phyloP scores from a whole-genome alignment of 1,284 basidiomycete species.

The Rhodotorula sp. region DNA sequence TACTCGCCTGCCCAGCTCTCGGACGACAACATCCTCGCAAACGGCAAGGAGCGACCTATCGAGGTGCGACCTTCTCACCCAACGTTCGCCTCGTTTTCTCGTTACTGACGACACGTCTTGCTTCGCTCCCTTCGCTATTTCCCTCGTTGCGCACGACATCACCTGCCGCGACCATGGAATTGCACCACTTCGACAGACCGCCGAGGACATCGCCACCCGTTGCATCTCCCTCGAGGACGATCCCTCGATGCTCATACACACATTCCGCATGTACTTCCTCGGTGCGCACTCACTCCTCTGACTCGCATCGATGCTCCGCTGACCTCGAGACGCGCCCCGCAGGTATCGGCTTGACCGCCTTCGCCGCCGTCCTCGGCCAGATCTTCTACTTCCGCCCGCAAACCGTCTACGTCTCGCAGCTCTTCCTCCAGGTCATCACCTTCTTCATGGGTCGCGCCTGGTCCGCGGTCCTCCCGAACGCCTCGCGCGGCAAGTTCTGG shows the following conservation, averaged over 20 bases:
- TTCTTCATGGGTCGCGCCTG: constrained; percentile 36
- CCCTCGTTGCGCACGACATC: background rate
- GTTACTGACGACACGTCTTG: background rate
- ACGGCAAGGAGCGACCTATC: constrained; percentile 40
- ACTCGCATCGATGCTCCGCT: background rate
- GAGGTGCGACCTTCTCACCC: constrained; percentile 15
- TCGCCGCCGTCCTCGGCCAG: constrained; percentile 39
- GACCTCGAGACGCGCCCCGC: background rate
- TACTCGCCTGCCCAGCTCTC: constrained; percentile 13
- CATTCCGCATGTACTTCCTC: constrained; percentile 33
- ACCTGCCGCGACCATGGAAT: too few species aligned
- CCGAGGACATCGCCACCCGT: constrained; percentile 37
- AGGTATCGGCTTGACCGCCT: constrained; percentile 33
- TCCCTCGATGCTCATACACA: constrained; percentile 32
- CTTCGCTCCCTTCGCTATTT: background rate
- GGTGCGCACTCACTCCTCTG: constrained; percentile 4
- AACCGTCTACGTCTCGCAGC: constrained; percentile 40
- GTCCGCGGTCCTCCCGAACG: constrained; percentile 26
- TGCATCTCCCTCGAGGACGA: constrained; percentile 41
- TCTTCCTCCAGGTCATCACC: constrained; percentile 41
- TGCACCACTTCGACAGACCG: constrained; percentile 9
- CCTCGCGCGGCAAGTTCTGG: constrained; percentile 34
- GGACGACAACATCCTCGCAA: constrained; percentile 26
- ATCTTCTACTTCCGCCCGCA: constrained; percentile 41
- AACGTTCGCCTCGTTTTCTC: too few species aligned